Percentiles rank a stretch among this genome's conserved stretches.
Evolutionary conservation across 495 filamentous ascomycete species (phyloP).

Genomic region (Patellaria atrata): DNA sequence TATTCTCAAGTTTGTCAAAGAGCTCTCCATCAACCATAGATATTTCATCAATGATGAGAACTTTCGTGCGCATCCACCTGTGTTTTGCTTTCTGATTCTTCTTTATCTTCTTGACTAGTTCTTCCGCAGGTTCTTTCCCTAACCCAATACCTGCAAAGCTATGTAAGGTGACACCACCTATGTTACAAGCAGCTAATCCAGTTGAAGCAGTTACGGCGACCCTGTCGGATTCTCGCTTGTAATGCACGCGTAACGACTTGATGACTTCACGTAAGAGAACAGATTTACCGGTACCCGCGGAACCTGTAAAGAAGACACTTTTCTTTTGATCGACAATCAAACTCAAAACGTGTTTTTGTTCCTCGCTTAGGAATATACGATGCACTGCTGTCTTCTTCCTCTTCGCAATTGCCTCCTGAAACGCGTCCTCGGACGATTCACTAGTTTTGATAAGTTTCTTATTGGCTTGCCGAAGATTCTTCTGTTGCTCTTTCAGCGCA

Average conservation of each 20-base stretch:
- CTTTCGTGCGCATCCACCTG: constrained; percentile 77
- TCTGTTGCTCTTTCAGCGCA: constrained; percentile 69
- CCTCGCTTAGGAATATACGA: constrained; percentile 60
- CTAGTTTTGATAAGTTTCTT: constrained; percentile 41
- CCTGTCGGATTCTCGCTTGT: constrained; percentile 56
- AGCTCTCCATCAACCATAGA: constrained; percentile 97
- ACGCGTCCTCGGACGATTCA: constrained; percentile 18
- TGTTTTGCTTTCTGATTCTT: constrained; percentile 73
- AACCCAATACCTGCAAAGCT: constrained; percentile 92
- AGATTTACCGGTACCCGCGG: constrained; percentile 84
- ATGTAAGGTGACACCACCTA: constrained; percentile 89
- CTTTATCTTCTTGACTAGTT: constrained; percentile 83
- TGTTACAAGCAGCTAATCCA: constrained; percentile 89
- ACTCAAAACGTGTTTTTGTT: constrained; percentile 71
- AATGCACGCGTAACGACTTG: constrained; percentile 58
- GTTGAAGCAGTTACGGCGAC: constrained; percentile 92
- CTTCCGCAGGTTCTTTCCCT: constrained; percentile 71
- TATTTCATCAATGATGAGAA: constrained; percentile 84
- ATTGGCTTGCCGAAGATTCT: constrained; percentile 48
- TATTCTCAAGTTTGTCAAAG: constrained; percentile 87
- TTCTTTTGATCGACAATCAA: constrained; percentile 59
- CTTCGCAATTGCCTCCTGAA: constrained; percentile 23
- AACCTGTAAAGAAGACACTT: constrained; percentile 96
- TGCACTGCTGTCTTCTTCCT: constrained; percentile 33
- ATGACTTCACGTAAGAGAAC: constrained; percentile 90